Evolutionary conservation across 2,329 filamentous ascomycete species (phyloP), one percentile per base, ranked within the genome.

Genomic region (Pestalotiopsis sp.): DNA sequence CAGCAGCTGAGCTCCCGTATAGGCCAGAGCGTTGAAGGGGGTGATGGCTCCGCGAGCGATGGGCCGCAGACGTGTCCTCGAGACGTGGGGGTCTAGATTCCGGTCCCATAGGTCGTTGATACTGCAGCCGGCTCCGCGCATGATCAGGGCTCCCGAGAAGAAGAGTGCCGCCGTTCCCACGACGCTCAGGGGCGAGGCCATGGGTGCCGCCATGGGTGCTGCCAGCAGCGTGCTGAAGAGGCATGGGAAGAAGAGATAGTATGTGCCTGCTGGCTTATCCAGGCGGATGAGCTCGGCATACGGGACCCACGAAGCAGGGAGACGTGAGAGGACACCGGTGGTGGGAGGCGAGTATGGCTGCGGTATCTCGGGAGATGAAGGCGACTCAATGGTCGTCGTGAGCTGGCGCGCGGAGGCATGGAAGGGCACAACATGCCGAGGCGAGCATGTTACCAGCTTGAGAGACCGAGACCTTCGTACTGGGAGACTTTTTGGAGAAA

Each of bases 91-190:
- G 79, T 97, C 94, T 17, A 97, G 90, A 74, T 96, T 92, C 67
- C 93, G 89, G 80, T 97, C 94, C 92, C 93, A 95, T 64, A 97
- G 88, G 78, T 97, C 94, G 78, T 97, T 97, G 81, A 97, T 94
- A 20, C 92, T 92, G 80, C 94, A 97, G 65, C 93, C 93, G 23
- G 93, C 93, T 63, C 94, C 92, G 70, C 94, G 92, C 92, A 97
- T 96, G 72, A 97, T 87, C 59, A 97, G 78, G 3, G 93, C 92
- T 64, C 93, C 94, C 2, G 89, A 85, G 75, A 92, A 88, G 81
- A 97, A 96, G 62, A 96, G 86, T 2, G 87, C 76, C 1, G 87
- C 86, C 0, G 91, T 94, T 63, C 88, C 86, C 38, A 92, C 72
- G 20, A 93, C 89, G 13, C 90, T 83, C 4, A 83, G 77, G 0